These are phyloP conservation scores for Phytophthora megakarya DNA, from an alignment of 352 stramenopile genomes.

Conservation along the genomic window DNA sequence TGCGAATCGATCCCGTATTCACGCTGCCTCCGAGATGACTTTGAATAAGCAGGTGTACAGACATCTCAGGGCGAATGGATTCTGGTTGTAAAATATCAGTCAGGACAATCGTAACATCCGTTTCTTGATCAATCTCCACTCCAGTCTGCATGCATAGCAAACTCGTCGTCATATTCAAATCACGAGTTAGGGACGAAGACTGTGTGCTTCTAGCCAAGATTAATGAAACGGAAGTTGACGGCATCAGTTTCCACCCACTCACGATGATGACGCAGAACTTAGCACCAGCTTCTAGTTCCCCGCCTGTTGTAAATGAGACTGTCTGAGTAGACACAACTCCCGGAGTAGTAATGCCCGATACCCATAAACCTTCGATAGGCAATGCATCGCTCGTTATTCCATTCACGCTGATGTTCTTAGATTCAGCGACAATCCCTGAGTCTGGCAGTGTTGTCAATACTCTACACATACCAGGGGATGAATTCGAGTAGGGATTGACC, in stretches of 20 bases:
- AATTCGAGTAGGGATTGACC: constrained; percentile 55
- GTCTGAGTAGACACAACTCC: constrained; percentile 54
- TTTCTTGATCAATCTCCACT: constrained; percentile 44
- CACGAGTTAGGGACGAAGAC: constrained; percentile 7
- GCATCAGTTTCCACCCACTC: constrained; percentile 45
- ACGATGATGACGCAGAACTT: constrained; percentile 45
- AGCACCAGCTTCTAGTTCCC: constrained; percentile 43
- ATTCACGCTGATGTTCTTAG: constrained; percentile 47
- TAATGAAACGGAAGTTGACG: constrained; percentile 34
- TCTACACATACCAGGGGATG: constrained; percentile 15
- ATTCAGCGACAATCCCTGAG: constrained; percentile 53
- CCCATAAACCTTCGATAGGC: constrained; percentile 34
- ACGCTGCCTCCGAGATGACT: constrained; percentile 58
- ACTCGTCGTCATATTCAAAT: constrained; percentile 16
- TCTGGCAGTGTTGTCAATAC: constrained; percentile 51
- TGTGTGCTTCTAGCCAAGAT: constrained; percentile 5
- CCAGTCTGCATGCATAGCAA: constrained; percentile 38
- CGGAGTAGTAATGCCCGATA: constrained; percentile 47
- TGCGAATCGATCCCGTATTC: constrained; percentile 40
- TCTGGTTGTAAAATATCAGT: constrained; percentile 52
- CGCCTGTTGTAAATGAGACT: constrained; percentile 45
- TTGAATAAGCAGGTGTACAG: constrained; percentile 29
- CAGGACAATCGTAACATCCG: constrained; percentile 40
- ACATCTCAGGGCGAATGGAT: constrained; percentile 36
- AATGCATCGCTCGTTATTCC: constrained; percentile 42